phyloP scores from a whole-genome alignment of 148 eudicot genomes.

The Hydrangea macrophylla region DNA sequence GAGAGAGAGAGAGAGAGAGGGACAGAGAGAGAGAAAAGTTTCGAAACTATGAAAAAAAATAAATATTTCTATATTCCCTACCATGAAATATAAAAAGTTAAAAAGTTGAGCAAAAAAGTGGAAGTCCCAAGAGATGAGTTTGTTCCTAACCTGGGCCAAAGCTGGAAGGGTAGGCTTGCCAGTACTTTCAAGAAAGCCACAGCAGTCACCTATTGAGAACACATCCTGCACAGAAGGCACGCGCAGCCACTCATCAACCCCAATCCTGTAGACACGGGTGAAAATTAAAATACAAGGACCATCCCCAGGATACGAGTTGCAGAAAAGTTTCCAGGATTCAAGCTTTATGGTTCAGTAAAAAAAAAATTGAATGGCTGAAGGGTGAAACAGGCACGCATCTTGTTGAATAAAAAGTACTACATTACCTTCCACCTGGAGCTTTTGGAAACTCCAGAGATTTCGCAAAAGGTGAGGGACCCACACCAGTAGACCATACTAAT shows the following conservation, averaged over 20 bases:
- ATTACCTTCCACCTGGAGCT: constrained; percentile 91
- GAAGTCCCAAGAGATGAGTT: not conserved
- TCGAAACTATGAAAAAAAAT: too few species aligned
- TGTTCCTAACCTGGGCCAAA: constrained; percentile 69
- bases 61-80: not conserved
- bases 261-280: constrained; percentile 52
- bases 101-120: not conserved
- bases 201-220: constrained; percentile 89
- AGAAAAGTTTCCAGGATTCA: not conserved
- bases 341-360: not conserved
- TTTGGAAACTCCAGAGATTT: constrained; percentile 59
- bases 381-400: not conserved
- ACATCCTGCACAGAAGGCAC: constrained; percentile 76
- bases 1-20: too few species aligned
- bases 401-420: not conserved
- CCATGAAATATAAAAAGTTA: not conserved
- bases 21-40: too few species aligned
- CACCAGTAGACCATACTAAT: constrained; percentile 98
- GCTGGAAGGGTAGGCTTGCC: constrained; percentile 94
- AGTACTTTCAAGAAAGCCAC: constrained; percentile 90
- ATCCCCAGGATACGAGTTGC: not conserved
- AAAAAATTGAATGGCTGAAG: not conserved
- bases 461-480: constrained; percentile 84
- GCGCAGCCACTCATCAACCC: constrained; percentile 88
- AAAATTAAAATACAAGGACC: not conserved